A percentile compares a stretch with the other conserved stretches of the same genome.
Evolutionary conservation across 805 yeast species (phyloP).

Genomic region (Wickerhamiella alocasiicola): DNA sequence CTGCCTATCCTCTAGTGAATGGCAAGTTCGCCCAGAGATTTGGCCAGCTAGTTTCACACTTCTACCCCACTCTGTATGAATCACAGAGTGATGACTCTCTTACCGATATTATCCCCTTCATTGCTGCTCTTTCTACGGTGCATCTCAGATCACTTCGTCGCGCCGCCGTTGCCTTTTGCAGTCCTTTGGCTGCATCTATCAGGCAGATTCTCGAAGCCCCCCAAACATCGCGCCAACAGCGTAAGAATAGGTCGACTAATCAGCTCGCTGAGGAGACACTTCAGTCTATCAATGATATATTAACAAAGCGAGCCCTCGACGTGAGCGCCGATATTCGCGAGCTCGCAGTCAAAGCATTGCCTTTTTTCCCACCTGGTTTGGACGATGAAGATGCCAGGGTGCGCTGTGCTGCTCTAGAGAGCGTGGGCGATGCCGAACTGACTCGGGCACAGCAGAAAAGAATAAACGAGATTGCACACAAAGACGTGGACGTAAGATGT

Average conservation of each 20-base stretch:
- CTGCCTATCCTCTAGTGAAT: constrained; percentile 13
- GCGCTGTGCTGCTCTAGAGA: constrained; percentile 1
- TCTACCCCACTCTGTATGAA: constrained; percentile 8
- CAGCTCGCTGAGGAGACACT: not conserved
- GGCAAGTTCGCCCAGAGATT: constrained; percentile 11
- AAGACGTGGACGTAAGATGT: constrained; percentile 6
- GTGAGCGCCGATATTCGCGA: constrained; percentile 4
- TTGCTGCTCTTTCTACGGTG: constrained; percentile 9
- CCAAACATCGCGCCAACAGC: not conserved
- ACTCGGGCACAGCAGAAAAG: not conserved
- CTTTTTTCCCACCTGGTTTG: not conserved
- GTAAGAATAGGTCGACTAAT: not conserved
- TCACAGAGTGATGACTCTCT: constrained; percentile 12
- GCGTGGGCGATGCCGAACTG: not conserved
- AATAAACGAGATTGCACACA: constrained; percentile 3
- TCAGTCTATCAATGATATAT: not conserved
- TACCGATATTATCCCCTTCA: not conserved
- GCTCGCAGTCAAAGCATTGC: not conserved
- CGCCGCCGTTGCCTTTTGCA: constrained; percentile 11
- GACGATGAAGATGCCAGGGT: constrained; percentile 4
- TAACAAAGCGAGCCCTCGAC: not conserved
- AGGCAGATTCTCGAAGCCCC: not conserved
- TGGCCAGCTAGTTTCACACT: constrained; percentile 1
- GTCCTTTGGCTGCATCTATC: not conserved
- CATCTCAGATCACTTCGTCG: constrained; percentile 17